Base-by-base conservation (phyloP, 1,284 basidiomycete species). In the Irpex lacteus region DNA sequence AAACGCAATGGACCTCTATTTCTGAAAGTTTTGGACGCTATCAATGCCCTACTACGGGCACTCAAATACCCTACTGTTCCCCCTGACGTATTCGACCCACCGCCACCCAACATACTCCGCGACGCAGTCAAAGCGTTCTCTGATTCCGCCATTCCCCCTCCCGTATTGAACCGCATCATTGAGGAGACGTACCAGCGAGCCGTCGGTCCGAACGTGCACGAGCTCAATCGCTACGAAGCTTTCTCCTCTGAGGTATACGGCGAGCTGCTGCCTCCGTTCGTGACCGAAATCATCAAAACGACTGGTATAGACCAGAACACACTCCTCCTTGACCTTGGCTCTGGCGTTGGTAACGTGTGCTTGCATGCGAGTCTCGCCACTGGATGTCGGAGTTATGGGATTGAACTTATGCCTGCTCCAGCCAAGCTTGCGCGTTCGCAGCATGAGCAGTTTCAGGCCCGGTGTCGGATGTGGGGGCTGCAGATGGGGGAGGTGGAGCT, bases 101-200 rank as follows among this genome's bases (percentile, higher is more conserved):
- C 74, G 1, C 76, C 77, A 1, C 74, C 74, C 1, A 91, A 91
- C 67, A 65, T 75, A 1, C 72, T 92, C 9, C 82, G 78, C 69
- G 72, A 77, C 15, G 73, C 75, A 1, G 78, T 88, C 7, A 73
- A 77, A 49, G 71, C 74, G 0, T 91, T 88, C 88, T 75, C 77
- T 0, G 67, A 74, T 19, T 73, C 71, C 3, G 83, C 81, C 4
- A 73, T 91, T 19, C 90, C 89, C 0, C 78, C 83, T 50, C 78
- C 81, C 19, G 83, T 92, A 5, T 75, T 88, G 13, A 80, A 86
- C 77, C 86, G 88, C 34, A 83, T 93, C 59, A 81, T 91, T 60
- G 89, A 92, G 59, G 91, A 93, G 75, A 90, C 88, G 44, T 92
- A 93, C 70, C 91, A 93, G 70, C 86, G 91, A 37, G 85, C 84